phyloP scores from a whole-genome alignment of 306 rosid genomes.

The Glycine latifolia region DNA sequence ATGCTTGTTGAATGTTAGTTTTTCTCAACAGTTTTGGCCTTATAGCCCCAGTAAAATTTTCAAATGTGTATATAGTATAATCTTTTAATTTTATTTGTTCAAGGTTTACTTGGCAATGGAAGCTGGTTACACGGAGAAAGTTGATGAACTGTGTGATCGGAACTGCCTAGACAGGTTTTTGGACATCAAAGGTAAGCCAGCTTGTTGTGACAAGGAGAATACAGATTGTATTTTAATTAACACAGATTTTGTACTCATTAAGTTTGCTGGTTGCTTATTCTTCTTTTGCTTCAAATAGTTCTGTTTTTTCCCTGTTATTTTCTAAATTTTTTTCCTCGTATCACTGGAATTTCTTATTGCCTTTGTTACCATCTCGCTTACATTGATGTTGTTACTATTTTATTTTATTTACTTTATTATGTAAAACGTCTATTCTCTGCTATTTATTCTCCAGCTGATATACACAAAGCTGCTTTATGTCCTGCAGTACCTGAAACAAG shows the following conservation, averaged over 20 bases:
- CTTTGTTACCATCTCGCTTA: slow-evolving; percentile 30
- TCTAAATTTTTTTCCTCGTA: neutral
- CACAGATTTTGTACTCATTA: slow-evolving; percentile 14
- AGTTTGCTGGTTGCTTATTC: slow-evolving; percentile 33
- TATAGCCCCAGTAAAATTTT: slow-evolving; percentile 3
- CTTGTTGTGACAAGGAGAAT: slow-evolving; percentile 20
- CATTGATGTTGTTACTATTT: slow-evolving; percentile 14
- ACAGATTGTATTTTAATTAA: neutral
- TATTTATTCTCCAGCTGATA: slow-evolving; percentile 32
- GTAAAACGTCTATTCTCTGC: slow-evolving; percentile 21
- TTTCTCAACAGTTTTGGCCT: slow-evolving; percentile 19
- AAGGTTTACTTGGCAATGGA: slow-evolving; percentile 98
- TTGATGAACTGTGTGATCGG: slow-evolving; percentile 80
- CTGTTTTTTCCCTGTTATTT: neutral
- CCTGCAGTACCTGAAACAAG: slow-evolving; percentile 67
- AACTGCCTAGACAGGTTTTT: slow-evolving; percentile 75
- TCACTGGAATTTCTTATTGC: slow-evolving; percentile 1
- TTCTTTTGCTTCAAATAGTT: slow-evolving; percentile 39
- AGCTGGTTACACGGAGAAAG: slow-evolving; percentile 95
- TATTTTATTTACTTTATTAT: neutral
- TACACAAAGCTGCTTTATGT: slow-evolving; percentile 39
- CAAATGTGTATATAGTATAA: slow-evolving; percentile 24
- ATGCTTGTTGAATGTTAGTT: neutral
- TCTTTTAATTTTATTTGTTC: slow-evolving; percentile 34
- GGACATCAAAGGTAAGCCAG: slow-evolving; percentile 64